Base-by-base conservation (phyloP, 2,329 filamentous ascomycete species). In the Aspergillus puulaauensis region DNA sequence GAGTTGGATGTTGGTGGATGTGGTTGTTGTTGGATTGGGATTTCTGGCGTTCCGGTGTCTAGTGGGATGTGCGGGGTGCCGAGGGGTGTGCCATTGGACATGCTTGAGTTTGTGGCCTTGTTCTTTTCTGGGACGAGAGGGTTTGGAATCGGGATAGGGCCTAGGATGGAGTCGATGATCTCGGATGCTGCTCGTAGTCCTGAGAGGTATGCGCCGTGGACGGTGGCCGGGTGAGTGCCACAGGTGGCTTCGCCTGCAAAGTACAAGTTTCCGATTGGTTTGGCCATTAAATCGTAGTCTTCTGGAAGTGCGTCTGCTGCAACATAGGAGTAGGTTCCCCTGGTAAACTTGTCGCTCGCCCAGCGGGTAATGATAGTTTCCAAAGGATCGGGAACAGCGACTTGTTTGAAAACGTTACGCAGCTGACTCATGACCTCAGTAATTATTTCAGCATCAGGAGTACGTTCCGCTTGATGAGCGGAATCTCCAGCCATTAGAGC, bases 171-270 rank as follows among this genome's bases (percentile, higher is more conserved):
- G 54, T 93, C 88, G 39, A 96, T 80, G 2, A 99, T 84, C 69
- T 98, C 93, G 3, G 90, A 88, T 11, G 95, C 95, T 3, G 90
- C 95, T 50, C 95, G 88, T 6, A 99, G 81, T 3, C 95, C 96
- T 2, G 95, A 97, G 4, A 99, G 80, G 70, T 98, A 99, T 8
- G 95, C 96, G 6, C 95, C 95, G 66, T 99, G 95, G 0, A 99
- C 95, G 2, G 95, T 99, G 33, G 96, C 95, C 12, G 96, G 95
- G 71, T 99, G 93, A 0, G 92, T 96, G 47, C 91, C 92, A 66
- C 90, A 97, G 1, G 96, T 99, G 60, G 96, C 95, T 75, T 99
- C 95, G 48, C 95, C 95, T 15, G 93, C 95, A 74, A 99, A 99
- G 75, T 93, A 91, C 8, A 99, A 79, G 63, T 96, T 96, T 33